Evolutionary conservation across 1,139 yeast species (phyloP).

Genomic region (Hyphopichia buzzinii): DNA sequence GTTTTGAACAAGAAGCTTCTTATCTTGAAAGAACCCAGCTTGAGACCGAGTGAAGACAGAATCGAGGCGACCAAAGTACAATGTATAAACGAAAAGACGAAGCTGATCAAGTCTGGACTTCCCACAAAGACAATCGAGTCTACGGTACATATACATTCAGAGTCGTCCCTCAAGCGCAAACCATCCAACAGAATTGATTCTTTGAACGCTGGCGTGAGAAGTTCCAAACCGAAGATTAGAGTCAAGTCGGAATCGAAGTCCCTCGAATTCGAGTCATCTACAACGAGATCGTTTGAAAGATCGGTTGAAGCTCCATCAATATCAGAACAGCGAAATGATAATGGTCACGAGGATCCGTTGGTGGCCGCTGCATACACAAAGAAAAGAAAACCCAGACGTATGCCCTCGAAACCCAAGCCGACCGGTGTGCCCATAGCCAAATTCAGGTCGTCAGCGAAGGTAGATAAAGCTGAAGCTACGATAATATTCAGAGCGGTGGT

Average conservation of each 20-base stretch:
- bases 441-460: constrained; percentile 23
- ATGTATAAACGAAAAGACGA: constrained; percentile 16
- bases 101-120: background rate
- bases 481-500: constrained; percentile 56
- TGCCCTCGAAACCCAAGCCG: constrained; percentile 6
- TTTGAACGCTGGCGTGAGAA: background rate
- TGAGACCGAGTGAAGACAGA: constrained; percentile 26
- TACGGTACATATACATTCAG: background rate
- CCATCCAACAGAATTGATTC: background rate
- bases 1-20: constrained; percentile 32
- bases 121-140: background rate
- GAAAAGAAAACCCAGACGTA: constrained; percentile 9
- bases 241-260: background rate
- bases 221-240: background rate
- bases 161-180: background rate
- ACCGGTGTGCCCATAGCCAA: constrained; percentile 8
- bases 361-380: constrained; percentile 8
- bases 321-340: background rate
- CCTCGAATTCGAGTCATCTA: background rate
- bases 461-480: constrained; percentile 47
- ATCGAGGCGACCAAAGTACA: constrained; percentile 25
- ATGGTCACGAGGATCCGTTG: constrained; percentile 6
- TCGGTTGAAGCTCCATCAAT: background rate
- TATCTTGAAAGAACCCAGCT: constrained; percentile 25
- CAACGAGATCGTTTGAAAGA: background rate